Evolutionary conservation across 169 alveolate species (phyloP), one percentile per base, ranked within the genome.

Genomic region (Theileria equi): DNA sequence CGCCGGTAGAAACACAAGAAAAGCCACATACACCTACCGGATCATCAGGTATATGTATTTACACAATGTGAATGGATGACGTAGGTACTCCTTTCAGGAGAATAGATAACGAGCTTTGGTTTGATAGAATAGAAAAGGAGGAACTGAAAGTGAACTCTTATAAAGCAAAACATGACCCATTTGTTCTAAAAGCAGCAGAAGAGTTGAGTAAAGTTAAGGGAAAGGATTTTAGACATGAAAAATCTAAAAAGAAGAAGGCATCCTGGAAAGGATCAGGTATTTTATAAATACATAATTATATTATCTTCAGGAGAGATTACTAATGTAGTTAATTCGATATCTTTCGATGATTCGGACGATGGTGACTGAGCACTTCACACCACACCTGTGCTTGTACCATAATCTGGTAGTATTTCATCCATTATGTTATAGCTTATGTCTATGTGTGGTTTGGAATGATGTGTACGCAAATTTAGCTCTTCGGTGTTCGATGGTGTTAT

Each of bases 181-280:
- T 73, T 31, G 66, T 64, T 10, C 29, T 40, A 16, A 73, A 73
- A 52, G 83, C 77, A 34, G 83, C 83, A 6, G 73, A 73, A 29
- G 76, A 73, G 60, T 49, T 73, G 8, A 54, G 60, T 7, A 64
- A 50, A 54, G 94, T 89, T 13, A 72, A 87, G 66, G 94, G 94
- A 13, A 88, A 83, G 31, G 88, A 84, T 21, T 89, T 89, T 57
- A 84, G 92, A 31, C 82, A 81, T 29, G 91, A 88, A 49, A 89
- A 89, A 67, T 73, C 80, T 29, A 89, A 89, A 81, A 89, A 89
- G 81, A 89, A 89, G 64, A 69, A 85, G 34, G 84, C 92, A 11
- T 84, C 90, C 10, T 89, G 94, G 94, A 88, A 71, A 61, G 94
- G 94, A 4, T 62, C 79, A 60, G 91, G 91, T 34, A 61, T 2